A percentile compares a stretch with the other conserved stretches of the same genome.
Evolutionary conservation across 805 yeast species (phyloP).

Genomic region (Zygotorulaspora chibaensis): DNA sequence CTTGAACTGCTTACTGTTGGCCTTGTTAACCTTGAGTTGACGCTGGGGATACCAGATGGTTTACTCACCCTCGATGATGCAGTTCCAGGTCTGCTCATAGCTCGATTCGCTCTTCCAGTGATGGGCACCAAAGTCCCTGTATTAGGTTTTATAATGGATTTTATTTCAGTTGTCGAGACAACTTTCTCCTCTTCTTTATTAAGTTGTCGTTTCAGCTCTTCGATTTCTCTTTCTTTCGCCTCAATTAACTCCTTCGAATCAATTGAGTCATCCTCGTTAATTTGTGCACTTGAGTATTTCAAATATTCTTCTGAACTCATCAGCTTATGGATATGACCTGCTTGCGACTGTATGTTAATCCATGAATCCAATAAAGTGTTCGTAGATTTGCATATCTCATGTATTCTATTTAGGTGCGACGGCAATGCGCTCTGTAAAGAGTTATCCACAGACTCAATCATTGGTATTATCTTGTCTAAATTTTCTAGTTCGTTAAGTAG

Average conservation of each 20-base stretch:
- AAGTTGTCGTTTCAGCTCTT: slow-evolving; percentile 17
- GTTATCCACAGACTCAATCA: slow-evolving; percentile 25
- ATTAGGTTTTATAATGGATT: slow-evolving; percentile 1
- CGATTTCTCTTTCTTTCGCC: slow-evolving; percentile 18
- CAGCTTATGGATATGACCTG: slow-evolving; percentile 49
- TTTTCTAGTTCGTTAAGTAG: slow-evolving; percentile 29
- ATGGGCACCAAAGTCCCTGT: background rate
- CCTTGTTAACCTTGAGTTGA: slow-evolving; percentile 20
- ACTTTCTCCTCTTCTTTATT: slow-evolving; percentile 12
- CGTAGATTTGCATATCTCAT: slow-evolving; percentile 45
- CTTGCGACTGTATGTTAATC: slow-evolving; percentile 59
- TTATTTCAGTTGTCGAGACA: background rate
- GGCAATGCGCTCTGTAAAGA: slow-evolving; percentile 21
- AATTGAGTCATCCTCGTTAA: slow-evolving; percentile 24
- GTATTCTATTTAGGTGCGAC: slow-evolving; percentile 31
- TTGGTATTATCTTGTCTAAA: slow-evolving; percentile 29
- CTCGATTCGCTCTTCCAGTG: background rate
- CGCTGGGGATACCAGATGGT: slow-evolving; percentile 24
- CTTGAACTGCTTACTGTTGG: slow-evolving; percentile 28
- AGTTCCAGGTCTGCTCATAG: background rate
- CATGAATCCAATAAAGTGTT: slow-evolving; percentile 52
- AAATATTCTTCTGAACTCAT: slow-evolving; percentile 41
- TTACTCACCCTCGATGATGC: slow-evolving; percentile 7
- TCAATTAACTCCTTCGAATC: slow-evolving; percentile 12
- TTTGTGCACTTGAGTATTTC: slow-evolving; percentile 30